Conservation (phyloP, 2,329 filamentous ascomycete species). For the Allantophomopsis lycopodina region DNA sequence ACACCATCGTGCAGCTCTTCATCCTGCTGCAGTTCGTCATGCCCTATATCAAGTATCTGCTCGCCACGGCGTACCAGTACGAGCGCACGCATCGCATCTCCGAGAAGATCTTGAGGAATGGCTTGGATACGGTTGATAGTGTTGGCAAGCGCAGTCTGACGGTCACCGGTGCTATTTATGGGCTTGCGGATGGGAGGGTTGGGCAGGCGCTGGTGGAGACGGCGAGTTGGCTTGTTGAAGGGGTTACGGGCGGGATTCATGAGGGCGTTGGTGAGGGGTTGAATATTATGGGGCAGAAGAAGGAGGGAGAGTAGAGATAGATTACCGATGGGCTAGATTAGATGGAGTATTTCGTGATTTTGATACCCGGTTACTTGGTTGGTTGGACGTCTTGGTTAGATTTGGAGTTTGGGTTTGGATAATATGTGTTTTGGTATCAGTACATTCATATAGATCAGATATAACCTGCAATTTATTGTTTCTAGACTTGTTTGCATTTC, state of each 20-base stretch:
- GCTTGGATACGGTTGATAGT: slow-evolving; percentile 36
- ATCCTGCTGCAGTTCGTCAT: slow-evolving; percentile 44
- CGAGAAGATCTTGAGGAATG: slow-evolving; percentile 36
- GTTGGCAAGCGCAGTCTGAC: slow-evolving; percentile 36
- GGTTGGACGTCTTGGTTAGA: no score
- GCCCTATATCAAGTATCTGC: slow-evolving; percentile 42
- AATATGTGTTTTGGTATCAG: no score
- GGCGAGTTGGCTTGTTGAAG: slow-evolving; percentile 46
- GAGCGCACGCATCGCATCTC: slow-evolving; percentile 55
- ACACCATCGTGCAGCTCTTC: slow-evolving; percentile 41
- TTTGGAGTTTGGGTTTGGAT: no score
- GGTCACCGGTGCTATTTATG: slow-evolving; percentile 39
- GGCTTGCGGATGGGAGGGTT: slow-evolving; percentile 51
- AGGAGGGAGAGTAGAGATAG: no score
- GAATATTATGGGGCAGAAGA: slow-evolving; percentile 22
- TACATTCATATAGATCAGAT: no score
- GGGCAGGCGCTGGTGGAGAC: slow-evolving; percentile 41
- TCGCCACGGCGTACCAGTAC: slow-evolving; percentile 41
- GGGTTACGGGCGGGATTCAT: slow-evolving; percentile 51
- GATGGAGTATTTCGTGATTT: no score
- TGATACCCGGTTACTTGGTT: no score
- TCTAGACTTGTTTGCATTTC: no score
- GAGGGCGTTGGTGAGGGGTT: slow-evolving; percentile 46
- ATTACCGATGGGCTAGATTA: no score
- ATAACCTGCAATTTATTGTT: no score